Percentiles rank a stretch among this genome's conserved stretches.
Evolutionary conservation across 2,329 filamentous ascomycete species (phyloP).

Genomic region (Graphilbum ipis-grandicollis): DNA sequence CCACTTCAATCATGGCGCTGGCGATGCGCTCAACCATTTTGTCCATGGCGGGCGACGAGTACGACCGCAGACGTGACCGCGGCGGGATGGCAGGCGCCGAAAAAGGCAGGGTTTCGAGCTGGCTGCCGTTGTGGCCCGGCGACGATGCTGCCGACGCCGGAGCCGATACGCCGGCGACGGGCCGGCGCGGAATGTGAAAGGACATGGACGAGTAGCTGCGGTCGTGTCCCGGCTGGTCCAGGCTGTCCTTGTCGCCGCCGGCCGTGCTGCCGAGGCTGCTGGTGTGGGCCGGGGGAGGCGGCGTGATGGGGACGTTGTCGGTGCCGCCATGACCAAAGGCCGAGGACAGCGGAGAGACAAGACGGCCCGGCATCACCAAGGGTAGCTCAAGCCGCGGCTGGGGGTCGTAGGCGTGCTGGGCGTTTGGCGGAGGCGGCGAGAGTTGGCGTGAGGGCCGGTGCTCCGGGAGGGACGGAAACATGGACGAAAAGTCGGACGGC

Average conservation of each 20-base stretch:
- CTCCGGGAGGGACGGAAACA: slow-evolving; percentile 6
- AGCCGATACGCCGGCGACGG: slow-evolving; percentile 10
- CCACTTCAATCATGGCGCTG: slow-evolving; percentile 38
- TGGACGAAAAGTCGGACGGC: slow-evolving; percentile 18
- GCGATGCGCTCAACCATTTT: slow-evolving; percentile 37
- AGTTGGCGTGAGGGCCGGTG: no score
- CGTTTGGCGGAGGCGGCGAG: no score
- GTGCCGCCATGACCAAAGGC: slow-evolving; percentile 24
- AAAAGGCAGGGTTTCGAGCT: not conserved
- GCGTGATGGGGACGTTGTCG: slow-evolving; percentile 10
- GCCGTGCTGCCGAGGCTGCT: slow-evolving; percentile 18
- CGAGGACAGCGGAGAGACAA: slow-evolving; percentile 38
- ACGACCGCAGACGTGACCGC: slow-evolving; percentile 25
- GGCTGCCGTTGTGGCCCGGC: not conserved
- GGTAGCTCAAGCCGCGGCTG: slow-evolving; percentile 29
- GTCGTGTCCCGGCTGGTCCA: slow-evolving; percentile 20
- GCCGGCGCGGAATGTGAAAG: slow-evolving; percentile 35
- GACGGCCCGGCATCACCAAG: slow-evolving; percentile 28
- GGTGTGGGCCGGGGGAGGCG: slow-evolving; percentile 22
- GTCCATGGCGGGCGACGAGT: slow-evolving; percentile 30
- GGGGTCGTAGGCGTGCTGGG: not conserved
- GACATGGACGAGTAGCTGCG: slow-evolving; percentile 34
- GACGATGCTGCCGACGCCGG: not conserved
- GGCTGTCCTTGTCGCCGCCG: slow-evolving; percentile 17
- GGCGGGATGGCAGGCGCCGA: slow-evolving; percentile 22